phyloP scores from a whole-genome alignment of 2,329 filamentous ascomycete genomes.

The Trichophyton simii region DNA sequence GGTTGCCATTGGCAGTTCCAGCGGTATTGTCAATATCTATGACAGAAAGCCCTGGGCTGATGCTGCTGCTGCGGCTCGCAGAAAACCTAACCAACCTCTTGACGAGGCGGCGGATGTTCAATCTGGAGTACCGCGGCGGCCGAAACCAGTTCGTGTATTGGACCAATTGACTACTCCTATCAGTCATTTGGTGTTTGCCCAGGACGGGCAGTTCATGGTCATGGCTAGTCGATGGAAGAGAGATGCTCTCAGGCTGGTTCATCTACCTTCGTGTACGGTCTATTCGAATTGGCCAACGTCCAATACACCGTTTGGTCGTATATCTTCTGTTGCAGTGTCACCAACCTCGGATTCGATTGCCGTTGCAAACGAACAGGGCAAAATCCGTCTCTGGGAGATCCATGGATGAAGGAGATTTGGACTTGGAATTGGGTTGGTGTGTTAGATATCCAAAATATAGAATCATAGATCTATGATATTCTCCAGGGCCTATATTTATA shows the following conservation, averaged over 20 bases:
- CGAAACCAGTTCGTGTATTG: constrained; percentile 59
- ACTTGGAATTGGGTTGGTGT: background rate
- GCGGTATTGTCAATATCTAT: constrained; percentile 87
- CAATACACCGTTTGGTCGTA: constrained; percentile 73
- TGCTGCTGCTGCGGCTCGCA: constrained; percentile 24
- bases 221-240: constrained; percentile 80
- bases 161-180: constrained; percentile 82
- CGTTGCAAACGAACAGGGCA: constrained; percentile 78
- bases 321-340: constrained; percentile 61
- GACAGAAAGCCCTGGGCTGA: constrained; percentile 56
- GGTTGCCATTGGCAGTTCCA: constrained; percentile 76
- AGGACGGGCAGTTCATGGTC: constrained; percentile 77
- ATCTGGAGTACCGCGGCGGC: constrained; percentile 49
- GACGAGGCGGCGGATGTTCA: constrained; percentile 20
- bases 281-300: constrained; percentile 95
- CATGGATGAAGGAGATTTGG: constrained; percentile 38
- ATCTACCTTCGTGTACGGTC: constrained; percentile 82
- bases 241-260: constrained; percentile 74
- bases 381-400: constrained; percentile 86
- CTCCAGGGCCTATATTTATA: background rate
- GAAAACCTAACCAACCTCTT: constrained; percentile 14
- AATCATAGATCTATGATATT: background rate
- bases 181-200: constrained; percentile 66
- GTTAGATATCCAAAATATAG: background rate
- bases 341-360: constrained; percentile 57